Percentiles rank a stretch among this genome's conserved stretches.
These are phyloP conservation scores for Tremella yokohamensis DNA, from an alignment of 768 basidiomycete genomes.

Conservation along the genomic window DNA sequence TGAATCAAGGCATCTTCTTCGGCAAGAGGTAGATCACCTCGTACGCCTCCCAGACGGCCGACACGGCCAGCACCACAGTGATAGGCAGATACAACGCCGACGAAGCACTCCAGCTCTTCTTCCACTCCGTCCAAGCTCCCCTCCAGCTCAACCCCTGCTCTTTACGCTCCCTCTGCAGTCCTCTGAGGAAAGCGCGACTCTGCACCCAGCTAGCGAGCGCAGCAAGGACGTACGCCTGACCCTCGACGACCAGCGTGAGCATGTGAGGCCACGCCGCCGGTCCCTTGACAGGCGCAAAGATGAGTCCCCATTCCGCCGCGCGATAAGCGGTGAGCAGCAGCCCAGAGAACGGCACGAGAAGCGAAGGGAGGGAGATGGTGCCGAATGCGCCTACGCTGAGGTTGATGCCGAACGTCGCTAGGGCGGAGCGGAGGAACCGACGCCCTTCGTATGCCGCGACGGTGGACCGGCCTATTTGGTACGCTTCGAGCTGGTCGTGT, in stretches of 20 bases:
- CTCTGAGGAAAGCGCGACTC: background rate
- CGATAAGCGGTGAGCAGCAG: background rate
- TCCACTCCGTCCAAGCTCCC: background rate
- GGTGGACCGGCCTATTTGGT: background rate
- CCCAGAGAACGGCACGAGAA: conserved; percentile 6
- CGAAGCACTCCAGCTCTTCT: background rate
- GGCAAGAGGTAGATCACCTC: conserved; percentile 3
- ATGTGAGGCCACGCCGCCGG: background rate
- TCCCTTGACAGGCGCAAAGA: conserved; percentile 2
- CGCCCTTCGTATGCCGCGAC: conserved; percentile 1
- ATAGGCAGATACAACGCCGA: background rate
- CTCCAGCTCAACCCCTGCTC: too few species aligned
- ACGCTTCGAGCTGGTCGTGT: background rate
- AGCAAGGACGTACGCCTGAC: conserved; percentile 9
- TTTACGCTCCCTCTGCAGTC: background rate
- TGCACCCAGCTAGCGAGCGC: conserved; percentile 3
- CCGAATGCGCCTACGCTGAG: background rate
- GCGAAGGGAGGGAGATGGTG: conserved; percentile 4
- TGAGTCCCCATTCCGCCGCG: conserved; percentile 4
- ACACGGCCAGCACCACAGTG: background rate
- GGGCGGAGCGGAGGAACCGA: background rate
- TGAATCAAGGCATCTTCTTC: too few species aligned
- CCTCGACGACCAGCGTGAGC: conserved; percentile 7
- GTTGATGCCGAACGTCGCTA: conserved; percentile 6
- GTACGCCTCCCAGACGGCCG: conserved; percentile 6